phyloP scores from a whole-genome alignment of 495 filamentous ascomycete species.

The Pyrenopolyporus hunteri region DNA sequence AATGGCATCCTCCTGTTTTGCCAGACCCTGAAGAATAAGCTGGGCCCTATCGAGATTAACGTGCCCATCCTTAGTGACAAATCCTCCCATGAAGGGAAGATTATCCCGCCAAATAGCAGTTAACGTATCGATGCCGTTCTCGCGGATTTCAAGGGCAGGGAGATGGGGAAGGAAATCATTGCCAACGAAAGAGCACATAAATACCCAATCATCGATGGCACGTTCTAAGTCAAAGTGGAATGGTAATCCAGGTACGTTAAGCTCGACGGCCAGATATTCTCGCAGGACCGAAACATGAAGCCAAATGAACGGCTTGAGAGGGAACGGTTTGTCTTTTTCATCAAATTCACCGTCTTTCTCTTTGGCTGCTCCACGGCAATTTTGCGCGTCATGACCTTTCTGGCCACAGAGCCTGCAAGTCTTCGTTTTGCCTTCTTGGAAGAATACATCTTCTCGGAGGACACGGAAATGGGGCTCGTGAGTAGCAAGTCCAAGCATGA shows the following conservation, averaged over 20 bases:
- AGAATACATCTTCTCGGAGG: conserved; percentile 95
- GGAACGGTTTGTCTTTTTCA: conserved; percentile 73
- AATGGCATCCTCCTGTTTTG: conserved; percentile 94
- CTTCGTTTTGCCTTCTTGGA: conserved; percentile 79
- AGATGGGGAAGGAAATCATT: conserved; percentile 99
- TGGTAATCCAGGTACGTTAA: conserved; percentile 77
- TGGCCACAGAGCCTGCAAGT: conserved; percentile 89
- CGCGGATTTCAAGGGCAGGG: conserved; percentile 93
- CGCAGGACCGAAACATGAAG: conserved; percentile 89
- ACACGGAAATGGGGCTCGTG: conserved; percentile 98
- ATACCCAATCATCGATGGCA: conserved; percentile 99
- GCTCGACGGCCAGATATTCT: conserved; percentile 91
- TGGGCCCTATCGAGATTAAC: conserved; percentile 89
- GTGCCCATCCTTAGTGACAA: conserved; percentile 91
- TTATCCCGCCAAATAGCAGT: conserved; percentile 96
- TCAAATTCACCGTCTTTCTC: conserved; percentile 84
- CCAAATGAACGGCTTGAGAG: conserved; percentile 95
- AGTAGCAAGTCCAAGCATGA: conserved; percentile 96
- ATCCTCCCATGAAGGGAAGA: conserved; percentile 88
- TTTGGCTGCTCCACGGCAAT: conserved; percentile 82
- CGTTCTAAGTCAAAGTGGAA: conserved; percentile 87
- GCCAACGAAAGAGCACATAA: conserved; percentile 99
- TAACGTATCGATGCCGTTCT: conserved; percentile 95
- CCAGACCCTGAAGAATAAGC: conserved; percentile 84
- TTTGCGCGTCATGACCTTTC: conserved; percentile 81